Conservation (phyloP, 2,329 filamentous ascomycete genomes). For the Pseudofabraea citricarpa region DNA sequence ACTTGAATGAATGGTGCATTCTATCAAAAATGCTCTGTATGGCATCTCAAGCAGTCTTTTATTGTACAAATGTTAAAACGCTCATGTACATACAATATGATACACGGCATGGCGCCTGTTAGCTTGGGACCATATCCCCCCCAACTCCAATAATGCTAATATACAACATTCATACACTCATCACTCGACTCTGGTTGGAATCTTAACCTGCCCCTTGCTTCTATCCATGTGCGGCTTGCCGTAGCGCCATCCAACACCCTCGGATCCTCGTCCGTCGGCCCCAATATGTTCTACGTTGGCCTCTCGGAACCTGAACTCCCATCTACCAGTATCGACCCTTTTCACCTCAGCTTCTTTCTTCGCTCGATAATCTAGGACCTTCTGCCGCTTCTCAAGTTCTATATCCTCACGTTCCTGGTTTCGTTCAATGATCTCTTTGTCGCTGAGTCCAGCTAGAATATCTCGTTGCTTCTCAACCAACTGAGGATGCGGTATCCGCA, state of each 20-base stretch:
- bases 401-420: constrained; percentile 29
- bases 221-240: constrained; percentile 59
- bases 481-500: constrained; percentile 57
- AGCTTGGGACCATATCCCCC: not conserved
- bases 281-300: constrained; percentile 54
- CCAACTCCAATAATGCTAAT: constrained; percentile 10
- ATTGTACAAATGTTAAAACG: constrained; percentile 1
- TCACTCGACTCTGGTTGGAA: constrained; percentile 52
- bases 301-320: constrained; percentile 59
- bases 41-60: no score
- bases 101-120: constrained; percentile 8
- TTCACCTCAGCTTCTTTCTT: constrained; percentile 36
- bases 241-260: constrained; percentile 57
- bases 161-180: constrained; percentile 8
- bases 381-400: constrained; percentile 39
- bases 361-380: constrained; percentile 28
- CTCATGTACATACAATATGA: constrained; percentile 9
- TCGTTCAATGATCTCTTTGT: constrained; percentile 27
- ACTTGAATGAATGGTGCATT: no score
- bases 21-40: no score
- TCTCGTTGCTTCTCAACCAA: constrained; percentile 52
- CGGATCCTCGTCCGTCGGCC: constrained; percentile 43
- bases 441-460: constrained; percentile 31
- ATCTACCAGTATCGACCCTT: constrained; percentile 43
- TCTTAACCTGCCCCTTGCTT: constrained; percentile 60